Evolutionary conservation across 805 yeast genomes (phyloP), one percentile per base, ranked within the genome.

Genomic region (Lipomyces lipofer): DNA sequence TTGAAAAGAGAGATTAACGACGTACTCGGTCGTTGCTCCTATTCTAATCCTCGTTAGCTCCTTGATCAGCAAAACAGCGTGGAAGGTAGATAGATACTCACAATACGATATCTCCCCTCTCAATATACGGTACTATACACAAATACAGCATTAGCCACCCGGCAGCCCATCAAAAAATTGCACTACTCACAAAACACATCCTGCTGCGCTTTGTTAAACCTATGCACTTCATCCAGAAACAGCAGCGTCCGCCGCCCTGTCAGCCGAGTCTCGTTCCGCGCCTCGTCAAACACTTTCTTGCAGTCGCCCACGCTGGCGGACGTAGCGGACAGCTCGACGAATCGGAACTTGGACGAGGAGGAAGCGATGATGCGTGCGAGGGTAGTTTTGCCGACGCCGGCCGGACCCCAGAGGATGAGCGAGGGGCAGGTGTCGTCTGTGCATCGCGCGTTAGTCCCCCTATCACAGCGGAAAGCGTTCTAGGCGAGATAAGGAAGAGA

Each of bases 11-110:
- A 22, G 10, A 15, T 12, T n/a, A 10, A 32, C 21, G 22, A 25
- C 40, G 19, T n/a, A 36, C 67, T 94, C 99, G 0, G 98, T 91
- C 0, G 99, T 94, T n/a, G 98, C 97, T 4, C 99, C 99, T 48
- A 92, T 82, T n/a, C n/a, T n/a, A n/a, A n/a, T n/a, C n/a, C n/a
- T n/a, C n/a, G n/a, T n/a, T n/a, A n/a, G n/a, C n/a, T n/a, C n/a
- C n/a, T n/a, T n/a, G n/a, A n/a, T 29, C 52, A 13, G n/a, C 21
- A 15, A 3, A 13, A 47, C 28, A 1, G 46, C 62, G 44, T 39
- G 42, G n/a, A n/a, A n/a, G n/a, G n/a, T n/a, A n/a, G n/a, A n/a
- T n/a, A n/a, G n/a, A n/a, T n/a, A n/a, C n/a, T n/a, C n/a, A n/a
- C 40, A 94, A 75, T 1, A 83, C 81, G 42, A 91, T 81, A 49